Evolutionary conservation across 179 eudicot species (phyloP).

Genomic region (Patellifolia procumbens): DNA sequence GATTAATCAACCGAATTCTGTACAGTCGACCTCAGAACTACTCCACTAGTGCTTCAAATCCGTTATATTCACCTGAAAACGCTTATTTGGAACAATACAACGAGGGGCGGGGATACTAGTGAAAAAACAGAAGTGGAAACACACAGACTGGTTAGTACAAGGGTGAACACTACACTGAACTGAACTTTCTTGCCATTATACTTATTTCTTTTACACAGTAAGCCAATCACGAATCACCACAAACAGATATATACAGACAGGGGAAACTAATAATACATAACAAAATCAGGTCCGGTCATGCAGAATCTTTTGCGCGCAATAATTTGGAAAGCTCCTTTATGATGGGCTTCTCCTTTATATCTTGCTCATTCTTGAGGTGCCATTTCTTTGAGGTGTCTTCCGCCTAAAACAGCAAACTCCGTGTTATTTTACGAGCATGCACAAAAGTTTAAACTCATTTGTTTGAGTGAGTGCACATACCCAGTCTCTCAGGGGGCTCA

Average conservation of each 20-base stretch:
- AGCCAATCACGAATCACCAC: background rate
- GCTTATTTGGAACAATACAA: too few relatives aligned
- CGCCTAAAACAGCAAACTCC: constrained; percentile 39
- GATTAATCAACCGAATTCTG: background rate
- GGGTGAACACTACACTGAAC: background rate
- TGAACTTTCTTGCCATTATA: background rate
- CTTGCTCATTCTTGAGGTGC: constrained; percentile 53
- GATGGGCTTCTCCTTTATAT: constrained; percentile 52
- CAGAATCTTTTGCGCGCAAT: constrained; percentile 35
- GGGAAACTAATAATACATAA: background rate
- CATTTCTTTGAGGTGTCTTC: constrained; percentile 59
- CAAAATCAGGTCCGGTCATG: constrained; percentile 3
- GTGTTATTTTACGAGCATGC: constrained; percentile 6
- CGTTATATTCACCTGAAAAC: too few relatives aligned
- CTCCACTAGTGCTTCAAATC: background rate
- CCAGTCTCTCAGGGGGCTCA: constrained; percentile 69
- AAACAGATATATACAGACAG: background rate
- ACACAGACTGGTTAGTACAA: background rate
- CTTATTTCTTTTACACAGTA: background rate
- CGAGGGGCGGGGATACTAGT: background rate
- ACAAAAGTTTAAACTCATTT: background rate
- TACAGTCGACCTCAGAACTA: background rate
- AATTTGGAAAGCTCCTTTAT: constrained; percentile 62
- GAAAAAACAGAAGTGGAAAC: background rate
- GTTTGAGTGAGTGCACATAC: constrained; percentile 37